phyloP scores from a whole-genome alignment of 176 grass and related monocot species.

The Oryza meridionalis region DNA sequence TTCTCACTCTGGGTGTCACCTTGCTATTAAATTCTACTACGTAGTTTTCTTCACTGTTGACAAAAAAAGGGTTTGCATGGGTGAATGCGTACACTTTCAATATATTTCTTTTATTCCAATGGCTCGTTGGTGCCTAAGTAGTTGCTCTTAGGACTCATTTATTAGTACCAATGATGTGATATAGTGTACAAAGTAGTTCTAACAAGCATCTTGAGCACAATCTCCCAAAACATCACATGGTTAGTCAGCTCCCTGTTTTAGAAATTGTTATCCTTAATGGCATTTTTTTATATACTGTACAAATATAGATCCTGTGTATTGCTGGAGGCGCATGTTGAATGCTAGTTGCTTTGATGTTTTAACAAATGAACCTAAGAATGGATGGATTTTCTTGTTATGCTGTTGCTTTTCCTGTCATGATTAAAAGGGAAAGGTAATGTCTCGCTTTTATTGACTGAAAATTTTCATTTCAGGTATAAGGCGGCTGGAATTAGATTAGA shows the following conservation, averaged over 20 bases:
- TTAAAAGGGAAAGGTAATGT: not conserved
- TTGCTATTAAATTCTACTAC: not conserved
- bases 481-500: slow-evolving; percentile 92
- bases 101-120: not conserved
- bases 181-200: not conserved
- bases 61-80: not conserved
- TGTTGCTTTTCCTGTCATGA: not conserved
- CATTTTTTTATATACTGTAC: not conserved
- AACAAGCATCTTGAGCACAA: slow-evolving; percentile 5
- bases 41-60: slow-evolving; percentile 22
- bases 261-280: not conserved
- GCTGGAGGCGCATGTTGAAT: slow-evolving; percentile 2
- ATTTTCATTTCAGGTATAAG: slow-evolving; percentile 66
- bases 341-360: slow-evolving; percentile 20
- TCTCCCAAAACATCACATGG: not conserved
- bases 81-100: not conserved
- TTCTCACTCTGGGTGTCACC: slow-evolving; percentile 10
- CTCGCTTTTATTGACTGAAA: not conserved
- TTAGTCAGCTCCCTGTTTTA: not conserved
- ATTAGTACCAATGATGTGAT: not conserved
- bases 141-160: not conserved
- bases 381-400: not conserved
- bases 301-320: not conserved
- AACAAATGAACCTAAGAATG: slow-evolving; percentile 14
- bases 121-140: slow-evolving; percentile 15